These are phyloP conservation scores for Bromus sterilis DNA, from an alignment of 176 grass and related monocot genomes.

Conservation along the genomic window DNA sequence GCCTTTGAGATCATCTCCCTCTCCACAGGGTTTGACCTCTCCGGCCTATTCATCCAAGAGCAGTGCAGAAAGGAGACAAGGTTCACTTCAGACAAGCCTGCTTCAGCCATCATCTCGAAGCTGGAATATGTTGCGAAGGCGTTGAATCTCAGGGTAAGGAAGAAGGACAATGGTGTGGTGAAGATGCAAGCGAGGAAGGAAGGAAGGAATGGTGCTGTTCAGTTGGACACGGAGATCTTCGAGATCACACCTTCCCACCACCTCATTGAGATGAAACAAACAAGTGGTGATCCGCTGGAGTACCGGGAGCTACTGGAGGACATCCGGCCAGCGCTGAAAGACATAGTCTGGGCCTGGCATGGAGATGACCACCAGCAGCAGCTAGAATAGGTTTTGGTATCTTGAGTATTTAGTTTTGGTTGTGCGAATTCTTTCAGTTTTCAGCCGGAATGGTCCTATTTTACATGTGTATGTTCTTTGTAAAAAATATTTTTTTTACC, in stretches of 20 bases:
- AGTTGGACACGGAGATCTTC: conserved; percentile 63
- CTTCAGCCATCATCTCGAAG: conserved; percentile 41
- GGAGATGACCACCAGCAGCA: conserved; percentile 37
- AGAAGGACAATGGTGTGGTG: conserved; percentile 53
- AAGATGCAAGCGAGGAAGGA: conserved; percentile 61
- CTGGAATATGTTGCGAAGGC: conserved; percentile 46
- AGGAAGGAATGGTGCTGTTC: conserved; percentile 58
- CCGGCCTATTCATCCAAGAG: conserved; percentile 50
- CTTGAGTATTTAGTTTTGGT: not conserved
- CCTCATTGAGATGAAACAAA: conserved; percentile 78
- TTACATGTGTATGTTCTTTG: not conserved
- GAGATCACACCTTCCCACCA: conserved; percentile 46
- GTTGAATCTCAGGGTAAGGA: conserved; percentile 66
- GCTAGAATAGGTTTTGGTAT: conserved; percentile 28
- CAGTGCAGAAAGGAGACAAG: conserved; percentile 45
- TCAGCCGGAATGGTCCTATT: conserved; percentile 1
- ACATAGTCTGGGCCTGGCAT: conserved; percentile 64
- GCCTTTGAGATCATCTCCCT: conserved; percentile 84
- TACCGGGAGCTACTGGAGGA: conserved; percentile 50
- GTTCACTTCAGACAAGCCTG: conserved; percentile 72
- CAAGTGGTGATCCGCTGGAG: conserved; percentile 61
- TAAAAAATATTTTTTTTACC: not conserved
- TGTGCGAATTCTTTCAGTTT: not conserved
- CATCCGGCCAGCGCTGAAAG: conserved; percentile 60
- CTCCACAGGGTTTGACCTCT: conserved; percentile 64